Conservation (phyloP, 495 filamentous ascomycete genomes). For the Poronia punctata region DNA sequence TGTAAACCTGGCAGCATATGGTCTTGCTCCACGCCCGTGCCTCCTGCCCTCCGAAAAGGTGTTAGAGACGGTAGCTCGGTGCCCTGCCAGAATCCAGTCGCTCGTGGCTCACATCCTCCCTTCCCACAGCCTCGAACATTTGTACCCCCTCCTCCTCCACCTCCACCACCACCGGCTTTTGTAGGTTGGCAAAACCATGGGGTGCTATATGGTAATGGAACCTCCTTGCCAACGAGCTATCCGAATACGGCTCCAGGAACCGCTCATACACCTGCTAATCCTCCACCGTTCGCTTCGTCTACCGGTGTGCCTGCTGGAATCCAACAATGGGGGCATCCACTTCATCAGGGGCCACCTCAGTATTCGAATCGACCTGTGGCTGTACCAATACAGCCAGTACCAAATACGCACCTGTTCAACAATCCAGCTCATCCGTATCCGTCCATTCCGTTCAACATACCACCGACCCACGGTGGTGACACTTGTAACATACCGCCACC, state of each 20-base stretch:
- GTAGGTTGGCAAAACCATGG: constrained; percentile 2
- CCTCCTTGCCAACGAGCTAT: not conserved
- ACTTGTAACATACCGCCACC: not conserved
- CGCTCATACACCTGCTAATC: constrained; percentile 3
- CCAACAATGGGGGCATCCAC: not conserved
- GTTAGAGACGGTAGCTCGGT: not conserved
- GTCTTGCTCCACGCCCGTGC: not conserved
- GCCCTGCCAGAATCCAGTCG: not conserved
- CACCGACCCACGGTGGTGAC: not conserved
- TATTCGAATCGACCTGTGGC: not conserved
- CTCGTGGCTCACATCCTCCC: not conserved
- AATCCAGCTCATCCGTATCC: not conserved
- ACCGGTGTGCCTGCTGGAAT: not conserved
- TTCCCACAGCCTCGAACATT: not conserved
- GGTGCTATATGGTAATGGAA: not conserved
- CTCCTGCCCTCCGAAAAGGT: not conserved
- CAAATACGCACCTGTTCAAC: too few relatives aligned
- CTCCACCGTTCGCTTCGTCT: not conserved
- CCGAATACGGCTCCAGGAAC: not conserved
- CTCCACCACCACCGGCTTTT: constrained; percentile 1
- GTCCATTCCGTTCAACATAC: not conserved
- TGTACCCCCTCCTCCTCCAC: not conserved
- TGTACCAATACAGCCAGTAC: not conserved
- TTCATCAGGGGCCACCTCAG: constrained; percentile 2
- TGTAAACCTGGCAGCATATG: not conserved